Evolutionary conservation across 2,329 filamentous ascomycete genomes (phyloP), one percentile per base, ranked within the genome.

Genomic region (Moelleriella libera): DNA sequence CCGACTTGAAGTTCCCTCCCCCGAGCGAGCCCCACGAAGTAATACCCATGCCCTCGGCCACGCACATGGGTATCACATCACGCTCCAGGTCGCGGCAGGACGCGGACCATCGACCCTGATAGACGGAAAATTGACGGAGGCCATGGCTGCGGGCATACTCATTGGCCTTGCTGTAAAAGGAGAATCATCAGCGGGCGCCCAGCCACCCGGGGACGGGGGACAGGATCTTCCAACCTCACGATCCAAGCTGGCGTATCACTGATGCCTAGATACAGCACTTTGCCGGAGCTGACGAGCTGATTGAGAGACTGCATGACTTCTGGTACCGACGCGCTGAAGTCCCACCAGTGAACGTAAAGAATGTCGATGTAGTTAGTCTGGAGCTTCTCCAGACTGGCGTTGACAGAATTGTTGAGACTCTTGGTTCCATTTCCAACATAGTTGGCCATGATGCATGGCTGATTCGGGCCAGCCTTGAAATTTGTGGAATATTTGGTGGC

Each of bases 251-350:
- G 83, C 0, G 78, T 79, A 54, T 86, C 81, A 41, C 72, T 79
- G 60, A 84, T 70, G 2, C 83, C 82, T 0, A 86, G 67, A 53
- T 85, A 84, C 12, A 68, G 48, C 0, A 85, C 79, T 54, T 84
- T 84, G 14, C 81, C 79, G 5, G 68, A 58, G 0, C 59, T 49
- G 1, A 85, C 78, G 9, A 83, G 66, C 21, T 70, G 64, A 57
- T 85, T 82, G 42, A 85, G 68, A 1, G 72, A 72, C 49, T 84
- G 78, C 82, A 86, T 86, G 43, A 86, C 46, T 56, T 86, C 81
- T 0, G 74, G 68, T 44, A 85, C 76, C 0, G 71, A 73, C n/a
- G 76, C 78, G n/a, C 71, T 76, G 56, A 72, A 81, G 59, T 85
- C 81, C 79, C 80, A 85, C 74, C 75, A 80, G 53, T 82, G 78